Evolutionary conservation across 2,329 filamentous ascomycete species (phyloP), one percentile per base, ranked within the genome.

Genomic region (Aspergillus hiratsukae): DNA sequence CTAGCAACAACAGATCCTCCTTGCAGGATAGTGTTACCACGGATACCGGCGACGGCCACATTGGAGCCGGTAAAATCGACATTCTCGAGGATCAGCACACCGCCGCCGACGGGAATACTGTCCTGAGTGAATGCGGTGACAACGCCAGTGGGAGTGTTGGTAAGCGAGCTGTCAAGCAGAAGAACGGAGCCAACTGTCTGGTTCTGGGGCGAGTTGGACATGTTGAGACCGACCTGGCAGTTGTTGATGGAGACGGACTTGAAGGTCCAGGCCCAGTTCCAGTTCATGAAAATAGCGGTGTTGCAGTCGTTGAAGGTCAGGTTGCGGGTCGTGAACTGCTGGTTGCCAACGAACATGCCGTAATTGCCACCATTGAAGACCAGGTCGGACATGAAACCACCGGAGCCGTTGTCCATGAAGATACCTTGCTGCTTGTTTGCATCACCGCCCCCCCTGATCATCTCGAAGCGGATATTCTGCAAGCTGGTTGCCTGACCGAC

Each of bases 251-350:
- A 81, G 40, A 95, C 64, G 37, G 84, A 88, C 70, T 93, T 90
- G 75, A 94, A 84, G 48, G 87, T 85, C 87, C 89, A 95, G 19
- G 86, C 80, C 91, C 91, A 96, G 77, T 93, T 90, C 91, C 91
- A 96, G 79, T 91, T 91, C 86, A 94, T 88, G 76, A 84, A 90
- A 61, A 96, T 85, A 59, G 89, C 91, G 1, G 90, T 95, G 69
- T 90, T 82, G 78, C 89, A 92, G 72, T 83, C 81, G 71, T 89
- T 90, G 81, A 95, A 95, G 37, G 82, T 88, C 70, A 94, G 69
- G 75, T 95, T 94, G 63, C 90, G 87, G 28, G 86, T 87, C 41
- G 90, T 93, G 75, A 93, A 94, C 75, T 96, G 91, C 76, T 96
- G 91, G 75, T 87, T 91, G 51, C 91, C 91, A 27, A 93, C 78